Percentiles rank a stretch among this genome's conserved stretches.
These are phyloP conservation scores for Eucalyptus urophylla DNA, from an alignment of 345 rosid species.

Conservation along the genomic window DNA sequence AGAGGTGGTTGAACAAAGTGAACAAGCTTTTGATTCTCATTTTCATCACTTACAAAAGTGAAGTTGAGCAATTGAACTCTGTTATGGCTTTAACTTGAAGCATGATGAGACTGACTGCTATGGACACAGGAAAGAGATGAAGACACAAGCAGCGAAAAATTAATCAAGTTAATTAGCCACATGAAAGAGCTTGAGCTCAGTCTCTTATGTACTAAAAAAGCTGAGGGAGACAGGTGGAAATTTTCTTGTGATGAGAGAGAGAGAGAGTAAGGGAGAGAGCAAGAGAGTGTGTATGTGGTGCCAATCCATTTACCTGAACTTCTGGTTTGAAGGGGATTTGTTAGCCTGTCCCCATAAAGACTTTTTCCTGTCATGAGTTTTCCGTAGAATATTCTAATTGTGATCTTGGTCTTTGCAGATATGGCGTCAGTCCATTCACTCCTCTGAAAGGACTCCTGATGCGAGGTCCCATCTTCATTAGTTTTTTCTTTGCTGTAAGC, in stretches of 20 bases:
- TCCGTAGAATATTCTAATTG: background rate
- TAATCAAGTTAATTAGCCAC: background rate
- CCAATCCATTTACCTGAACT: background rate
- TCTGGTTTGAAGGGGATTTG: background rate
- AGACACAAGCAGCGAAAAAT: background rate
- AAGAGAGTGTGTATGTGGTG: background rate
- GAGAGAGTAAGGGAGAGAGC: background rate
- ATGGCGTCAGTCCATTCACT: slow-evolving; percentile 51
- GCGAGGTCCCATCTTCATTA: slow-evolving; percentile 60
- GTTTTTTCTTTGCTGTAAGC: slow-evolving; percentile 58
- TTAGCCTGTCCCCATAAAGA: background rate
- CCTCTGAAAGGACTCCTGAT: slow-evolving; percentile 52
- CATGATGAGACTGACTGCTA: background rate
- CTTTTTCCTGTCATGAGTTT: background rate
- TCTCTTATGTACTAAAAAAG: background rate
- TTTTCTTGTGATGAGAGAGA: background rate
- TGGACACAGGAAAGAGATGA: background rate
- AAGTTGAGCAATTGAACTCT: background rate
- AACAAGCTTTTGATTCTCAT: background rate
- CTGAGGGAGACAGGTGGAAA: background rate
- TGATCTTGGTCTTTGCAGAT: slow-evolving; percentile 13
- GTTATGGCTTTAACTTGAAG: background rate
- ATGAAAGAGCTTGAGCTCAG: background rate
- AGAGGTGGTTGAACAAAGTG: background rate
- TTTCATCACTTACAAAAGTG: background rate